A percentile compares a stretch with the other conserved stretches of the same genome.
Evolutionary conservation across 371 early-diverging fungal genomes (phyloP).

Genomic region (Lichtheimia ramosa): DNA sequence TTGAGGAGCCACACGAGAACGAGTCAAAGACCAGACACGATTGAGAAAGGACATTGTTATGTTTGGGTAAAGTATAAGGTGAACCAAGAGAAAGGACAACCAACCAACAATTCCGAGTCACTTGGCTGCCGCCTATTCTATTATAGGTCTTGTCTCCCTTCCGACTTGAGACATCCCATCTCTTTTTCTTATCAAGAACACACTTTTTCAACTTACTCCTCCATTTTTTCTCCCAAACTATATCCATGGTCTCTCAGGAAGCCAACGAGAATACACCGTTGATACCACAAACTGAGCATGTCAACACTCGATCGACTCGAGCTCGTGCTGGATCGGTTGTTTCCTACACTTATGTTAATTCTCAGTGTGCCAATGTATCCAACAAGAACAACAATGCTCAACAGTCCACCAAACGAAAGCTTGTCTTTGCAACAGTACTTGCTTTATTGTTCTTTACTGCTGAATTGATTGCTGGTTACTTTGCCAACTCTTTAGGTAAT

Average conservation of each 20-base stretch:
- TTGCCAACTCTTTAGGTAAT: slow-evolving; percentile 62
- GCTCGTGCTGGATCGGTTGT: slow-evolving; percentile 13
- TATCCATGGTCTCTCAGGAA: neutral
- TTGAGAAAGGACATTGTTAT: slow-evolving; percentile 5
- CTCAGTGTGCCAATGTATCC: slow-evolving; percentile 35
- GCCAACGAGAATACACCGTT: slow-evolving; percentile 7
- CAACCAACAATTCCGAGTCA: slow-evolving; percentile 1
- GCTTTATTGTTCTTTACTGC: slow-evolving; percentile 70
- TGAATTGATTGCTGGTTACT: slow-evolving; percentile 71
- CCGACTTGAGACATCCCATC: neutral
- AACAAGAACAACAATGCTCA: slow-evolving; percentile 24
- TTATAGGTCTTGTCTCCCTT: neutral
- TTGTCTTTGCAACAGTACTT: slow-evolving; percentile 56
- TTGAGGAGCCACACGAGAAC: neutral
- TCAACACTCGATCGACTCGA: neutral
- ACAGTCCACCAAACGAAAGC: slow-evolving; percentile 39
- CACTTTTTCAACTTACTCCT: neutral
- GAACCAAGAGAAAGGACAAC: neutral
- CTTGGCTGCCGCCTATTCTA: neutral
- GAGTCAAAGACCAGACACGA: slow-evolving; percentile 2
- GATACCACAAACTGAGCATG: neutral
- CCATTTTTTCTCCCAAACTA: neutral
- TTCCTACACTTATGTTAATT: slow-evolving; percentile 21
- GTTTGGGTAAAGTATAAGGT: neutral
- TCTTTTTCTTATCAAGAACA: neutral